Base-by-base conservation (phyloP, 768 basidiomycete genomes). In the Leccinum incarnatum region DNA sequence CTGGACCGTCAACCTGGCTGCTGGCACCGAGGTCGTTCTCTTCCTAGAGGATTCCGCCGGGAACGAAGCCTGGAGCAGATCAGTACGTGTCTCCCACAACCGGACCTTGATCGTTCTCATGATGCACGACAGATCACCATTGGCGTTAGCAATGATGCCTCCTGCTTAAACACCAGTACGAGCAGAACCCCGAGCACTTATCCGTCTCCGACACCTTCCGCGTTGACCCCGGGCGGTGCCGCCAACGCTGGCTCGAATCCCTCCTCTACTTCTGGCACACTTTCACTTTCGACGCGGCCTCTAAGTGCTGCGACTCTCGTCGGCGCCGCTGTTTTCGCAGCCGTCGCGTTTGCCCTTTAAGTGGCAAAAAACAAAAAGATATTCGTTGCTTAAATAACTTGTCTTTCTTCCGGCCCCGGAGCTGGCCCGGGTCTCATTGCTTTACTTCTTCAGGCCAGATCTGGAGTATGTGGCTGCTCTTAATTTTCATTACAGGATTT, bases 11-110 rank as follows among this genome's bases (percentile, higher is more conserved):
- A 60, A 65, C 47, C 42, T 90, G 52, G 65, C 80, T 34, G 76
- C 79, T 12, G 84, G 84, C 37, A 77, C 76, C 21, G 60, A 75
- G 29, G 76, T 87, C 40, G 69, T 77, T 61, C 61, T 91, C 32
- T 86, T 80, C 15, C 60, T 89, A 17, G 70, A 80, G 59, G 88
- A 90, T 67, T 65, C 72, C 2, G 55, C 65, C 34, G 82, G 76
- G 29, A 67, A 85, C 3, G 88, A 91, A 64, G 88, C 81, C 3
- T 93, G 90, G 90, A 84, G 82, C 62, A 77, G 75, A 36, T 65
- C 62, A 11, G 89, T 90, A 60, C 67, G 84, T 78, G 17, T 60
- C 48, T 46, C 50, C 14, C 36, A 15, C 25, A 48, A 32, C 19
- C 12, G 10, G 1, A 17, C 10, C 29, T 1, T 45, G 5, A 27